Percentiles rank a stretch among this genome's conserved stretches.
These are phyloP conservation scores for Diaporthe citriasiana DNA, from an alignment of 2,329 filamentous ascomycete species.

Conservation along the genomic window DNA sequence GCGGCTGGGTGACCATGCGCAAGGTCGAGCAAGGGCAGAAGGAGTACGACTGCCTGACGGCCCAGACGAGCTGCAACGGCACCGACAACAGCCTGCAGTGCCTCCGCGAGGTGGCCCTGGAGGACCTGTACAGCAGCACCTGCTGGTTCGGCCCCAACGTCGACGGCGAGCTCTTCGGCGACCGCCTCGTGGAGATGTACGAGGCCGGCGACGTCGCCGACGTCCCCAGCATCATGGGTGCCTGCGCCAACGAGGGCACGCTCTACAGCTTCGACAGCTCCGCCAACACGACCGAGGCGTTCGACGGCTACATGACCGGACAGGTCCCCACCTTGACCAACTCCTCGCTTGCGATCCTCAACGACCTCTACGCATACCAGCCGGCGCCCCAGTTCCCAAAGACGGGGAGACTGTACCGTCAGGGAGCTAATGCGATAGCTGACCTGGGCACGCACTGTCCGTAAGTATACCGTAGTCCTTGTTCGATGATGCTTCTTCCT, in stretches of 20 bases:
- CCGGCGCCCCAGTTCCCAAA: constrained; percentile 6
- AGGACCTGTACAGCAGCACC: constrained; percentile 23
- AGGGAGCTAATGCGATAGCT: constrained; percentile 26
- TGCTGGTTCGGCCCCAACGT: constrained; percentile 31
- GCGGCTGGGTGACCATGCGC: constrained; percentile 28
- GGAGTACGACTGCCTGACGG: constrained; percentile 15
- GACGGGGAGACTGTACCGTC: constrained; percentile 5
- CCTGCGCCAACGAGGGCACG: constrained; percentile 28
- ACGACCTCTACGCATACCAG: constrained; percentile 22
- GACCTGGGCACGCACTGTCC: constrained; percentile 25
- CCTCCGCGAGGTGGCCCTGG: neutral
- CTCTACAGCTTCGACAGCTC: constrained; percentile 33
- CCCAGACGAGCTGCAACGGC: constrained; percentile 13
- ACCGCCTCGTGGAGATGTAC: constrained; percentile 26
- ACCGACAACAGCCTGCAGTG: constrained; percentile 18
- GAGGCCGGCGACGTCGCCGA: constrained; percentile 8
- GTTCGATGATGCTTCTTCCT: too few species aligned
- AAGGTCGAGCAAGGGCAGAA: constrained; percentile 12
- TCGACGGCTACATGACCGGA: constrained; percentile 6
- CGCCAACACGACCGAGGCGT: neutral
- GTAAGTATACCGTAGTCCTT: neutral
- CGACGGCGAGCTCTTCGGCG: constrained; percentile 11
- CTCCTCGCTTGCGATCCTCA: constrained; percentile 14
- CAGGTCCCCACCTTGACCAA: constrained; percentile 26
- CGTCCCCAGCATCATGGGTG: constrained; percentile 28